Evolutionary conservation across 352 stramenopile genomes (phyloP), one percentile per base, ranked within the genome.

Genomic region (Phytophthora tentaculata): DNA sequence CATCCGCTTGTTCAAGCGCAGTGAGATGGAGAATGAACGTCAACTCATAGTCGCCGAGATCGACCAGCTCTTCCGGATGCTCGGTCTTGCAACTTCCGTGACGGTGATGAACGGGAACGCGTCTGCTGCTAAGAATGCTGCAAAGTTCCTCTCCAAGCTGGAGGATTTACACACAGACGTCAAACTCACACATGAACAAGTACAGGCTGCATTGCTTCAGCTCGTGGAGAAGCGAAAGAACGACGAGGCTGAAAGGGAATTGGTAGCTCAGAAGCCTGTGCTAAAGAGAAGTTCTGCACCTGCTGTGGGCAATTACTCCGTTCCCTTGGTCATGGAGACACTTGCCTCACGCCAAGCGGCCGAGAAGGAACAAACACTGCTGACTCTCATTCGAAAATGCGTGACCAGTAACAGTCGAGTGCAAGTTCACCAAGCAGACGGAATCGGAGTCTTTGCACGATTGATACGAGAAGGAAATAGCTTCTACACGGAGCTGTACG

Each of bases 51-150:
- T 78, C 13, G 56, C 71, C 37, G 71, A 78, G 24, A 74, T 82
- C 48, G 75, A 80, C 51, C 67, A 69, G n/a, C 47, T 80, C 14
- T 73, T 83, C 47, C 67, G 66, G 32, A 58, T 83, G 49, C 66
- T 83, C 1, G 70, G 73, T 16, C 55, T 83, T 14, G 59, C 76
- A 14, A 73, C 66, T 4, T 65, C 59, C 3, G 69, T 50, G 9
- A 61, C 48, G 3, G 64, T 80, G 37, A 69, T 74, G 62, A 51
- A 73, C 23, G 37, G 43, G 9, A 57, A 66, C 9, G 23, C 35
- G 10, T 69, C 29, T 10, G 44, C 63, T 17, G 54, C 61, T 22
- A 53, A 61, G 17, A 70, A 71, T 24, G 67, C 55, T 17, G 56
- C 24, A 5, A 58, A 57, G 2, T 67, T 81, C n/a, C 45, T 78